Conservation (phyloP, 345 rosid species). For the Populus deltoides region DNA sequence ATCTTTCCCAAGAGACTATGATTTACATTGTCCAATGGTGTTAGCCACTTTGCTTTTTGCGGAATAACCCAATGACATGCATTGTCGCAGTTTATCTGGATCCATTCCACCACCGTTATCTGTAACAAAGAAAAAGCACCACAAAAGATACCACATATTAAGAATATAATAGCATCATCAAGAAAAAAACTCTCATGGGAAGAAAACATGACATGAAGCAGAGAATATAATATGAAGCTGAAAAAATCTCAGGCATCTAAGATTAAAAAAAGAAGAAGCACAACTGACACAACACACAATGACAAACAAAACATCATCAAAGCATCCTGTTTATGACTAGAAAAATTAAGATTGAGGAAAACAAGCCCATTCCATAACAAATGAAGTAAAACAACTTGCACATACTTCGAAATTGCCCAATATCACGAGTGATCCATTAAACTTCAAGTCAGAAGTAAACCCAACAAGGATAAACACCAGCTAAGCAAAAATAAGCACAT, state of each 20-base stretch:
- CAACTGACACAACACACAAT: background rate
- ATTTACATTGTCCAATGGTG: conserved; percentile 84
- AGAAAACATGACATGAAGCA: background rate
- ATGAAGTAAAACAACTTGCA: background rate
- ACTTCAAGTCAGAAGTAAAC: background rate
- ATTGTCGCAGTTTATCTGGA: conserved; percentile 78
- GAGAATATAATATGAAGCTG: background rate
- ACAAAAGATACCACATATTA: background rate
- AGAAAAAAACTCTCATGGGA: background rate
- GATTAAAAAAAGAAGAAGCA: background rate
- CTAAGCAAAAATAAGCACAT: background rate
- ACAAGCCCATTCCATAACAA: background rate
- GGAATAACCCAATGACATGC: conserved; percentile 93
- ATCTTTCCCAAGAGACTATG: background rate
- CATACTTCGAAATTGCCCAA: background rate
- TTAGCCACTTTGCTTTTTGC: conserved; percentile 78
- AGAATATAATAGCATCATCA: conserved; percentile 8
- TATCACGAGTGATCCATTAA: background rate
- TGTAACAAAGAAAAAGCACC: conserved; percentile 28
- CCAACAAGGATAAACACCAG: background rate
- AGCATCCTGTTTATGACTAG: background rate
- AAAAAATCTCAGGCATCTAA: no score
- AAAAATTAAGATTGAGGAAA: background rate
- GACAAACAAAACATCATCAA: background rate
- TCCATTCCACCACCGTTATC: conserved; percentile 98